Conservation (phyloP, 495 filamentous ascomycete genomes). For the Filosporella fistucella region DNA sequence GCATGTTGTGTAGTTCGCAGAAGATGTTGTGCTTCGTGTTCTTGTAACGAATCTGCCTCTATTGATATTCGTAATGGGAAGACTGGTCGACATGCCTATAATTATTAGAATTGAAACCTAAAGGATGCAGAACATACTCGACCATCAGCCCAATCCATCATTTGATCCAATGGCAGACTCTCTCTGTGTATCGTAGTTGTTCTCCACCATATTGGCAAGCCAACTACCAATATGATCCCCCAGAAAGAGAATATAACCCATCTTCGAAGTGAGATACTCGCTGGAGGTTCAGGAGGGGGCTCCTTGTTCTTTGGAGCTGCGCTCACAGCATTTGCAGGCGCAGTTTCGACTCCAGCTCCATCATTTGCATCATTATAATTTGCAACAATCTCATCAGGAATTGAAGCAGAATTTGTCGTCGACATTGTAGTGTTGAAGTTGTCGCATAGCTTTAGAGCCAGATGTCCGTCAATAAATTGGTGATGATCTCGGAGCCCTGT, state of each 20-base stretch:
- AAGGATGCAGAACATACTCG: slow-evolving; percentile 51
- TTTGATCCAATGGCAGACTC: slow-evolving; percentile 73
- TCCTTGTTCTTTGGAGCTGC: slow-evolving; percentile 28
- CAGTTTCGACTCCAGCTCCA: neutral
- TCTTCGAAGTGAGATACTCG: slow-evolving; percentile 61
- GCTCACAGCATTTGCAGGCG: slow-evolving; percentile 20
- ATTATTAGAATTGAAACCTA: slow-evolving; percentile 11
- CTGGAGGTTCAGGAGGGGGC: slow-evolving; percentile 72
- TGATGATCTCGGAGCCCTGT: too few relatives aligned
- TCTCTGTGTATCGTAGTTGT: slow-evolving; percentile 95
- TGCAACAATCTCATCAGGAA: slow-evolving; percentile 1
- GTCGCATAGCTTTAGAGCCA: too few relatives aligned
- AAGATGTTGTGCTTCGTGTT: slow-evolving; percentile 69
- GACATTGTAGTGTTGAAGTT: slow-evolving; percentile 6
- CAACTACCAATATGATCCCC: slow-evolving; percentile 77
- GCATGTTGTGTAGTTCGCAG: slow-evolving; percentile 83
- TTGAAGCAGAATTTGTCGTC: slow-evolving; percentile 5
- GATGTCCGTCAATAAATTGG: too few relatives aligned
- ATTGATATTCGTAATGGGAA: slow-evolving; percentile 83
- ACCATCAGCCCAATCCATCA: slow-evolving; percentile 91
- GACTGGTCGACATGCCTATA: slow-evolving; percentile 77
- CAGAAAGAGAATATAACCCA: slow-evolving; percentile 86
- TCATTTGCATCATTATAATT: neutral
- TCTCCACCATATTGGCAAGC: slow-evolving; percentile 92
- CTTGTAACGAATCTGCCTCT: slow-evolving; percentile 58